Base-by-base conservation (phyloP, 805 yeast species). In the Ogataea pini region DNA sequence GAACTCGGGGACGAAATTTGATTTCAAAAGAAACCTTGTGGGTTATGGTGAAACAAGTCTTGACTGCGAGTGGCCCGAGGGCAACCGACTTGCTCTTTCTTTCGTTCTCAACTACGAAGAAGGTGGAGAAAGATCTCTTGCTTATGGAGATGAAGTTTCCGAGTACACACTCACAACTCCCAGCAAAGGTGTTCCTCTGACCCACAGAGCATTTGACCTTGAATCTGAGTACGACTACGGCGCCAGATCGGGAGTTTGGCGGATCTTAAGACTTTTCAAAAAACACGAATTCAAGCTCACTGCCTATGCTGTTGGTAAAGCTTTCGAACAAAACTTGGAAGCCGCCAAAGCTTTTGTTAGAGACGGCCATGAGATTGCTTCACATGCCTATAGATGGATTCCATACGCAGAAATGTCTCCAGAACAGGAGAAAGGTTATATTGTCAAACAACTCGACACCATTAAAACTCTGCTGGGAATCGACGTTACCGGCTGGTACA, bases 331-430 rank as follows among this genome's bases (percentile, higher is more conserved):
- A 44, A 61, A 67, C 39, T 66, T 65, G 7, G 65, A 56, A 13
- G 68, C 67, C 8, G 72, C 65, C 17, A 60, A 61, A 29, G 73
- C 71, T 1, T 60, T 68, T 46, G 65, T 62, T 27, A 62, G 68
- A 39, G 72, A 61, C 27, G 74, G 73, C 12, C 72, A 67, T 53
- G 73, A 70, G 49, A 67, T 70, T 36, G 72, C 71, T 13, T 65
- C 69, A 17, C 74, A 70, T 47, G 70, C 70, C 12, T 61, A 63
- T 47, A 58, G 74, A 47, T 70, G 73, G 74, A 59, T 66, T 47
- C 67, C 66, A 45, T 69, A 64, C 54, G 62, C 62, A 34, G 57
- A 59, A 28, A 44, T 55, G 28, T 42, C 62, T 3, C 65, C 68
- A 29, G 72, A 66, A 48, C 64, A 59, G 39, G 72, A 70, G 52